Evolutionary conservation across 345 rosid genomes (phyloP).

Genomic region (Garcia nutans): DNA sequence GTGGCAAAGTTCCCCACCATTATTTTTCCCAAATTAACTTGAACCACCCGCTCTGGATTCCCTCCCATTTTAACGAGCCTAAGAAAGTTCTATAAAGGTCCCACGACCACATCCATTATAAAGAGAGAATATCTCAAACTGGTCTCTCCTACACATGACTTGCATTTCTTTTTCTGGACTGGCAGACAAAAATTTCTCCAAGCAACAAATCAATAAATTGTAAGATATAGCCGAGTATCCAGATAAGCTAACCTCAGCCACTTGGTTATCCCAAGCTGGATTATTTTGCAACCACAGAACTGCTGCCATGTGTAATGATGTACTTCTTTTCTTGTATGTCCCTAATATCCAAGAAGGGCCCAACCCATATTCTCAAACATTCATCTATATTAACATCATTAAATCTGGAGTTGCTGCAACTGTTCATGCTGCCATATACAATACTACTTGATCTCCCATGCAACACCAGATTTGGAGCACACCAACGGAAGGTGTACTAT

Average conservation of each 20-base stretch:
- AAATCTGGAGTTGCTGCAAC: constrained; percentile 8
- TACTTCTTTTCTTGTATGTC: constrained; percentile 5
- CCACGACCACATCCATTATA: constrained; percentile 27
- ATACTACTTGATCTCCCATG: constrained; percentile 2
- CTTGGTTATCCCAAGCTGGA: constrained; percentile 29
- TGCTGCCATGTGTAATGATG: constrained; percentile 17
- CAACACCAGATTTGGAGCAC: constrained; percentile 9
- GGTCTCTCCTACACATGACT: constrained; percentile 27
- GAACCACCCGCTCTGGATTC: constrained; percentile 40
- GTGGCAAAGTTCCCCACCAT: constrained; percentile 41
- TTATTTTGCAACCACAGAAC: constrained; percentile 15
- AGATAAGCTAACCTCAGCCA: constrained; percentile 33
- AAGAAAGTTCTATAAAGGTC: constrained; percentile 22
- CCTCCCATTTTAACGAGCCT: constrained; percentile 20
- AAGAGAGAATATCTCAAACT: constrained; percentile 19
- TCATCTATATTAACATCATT: constrained; percentile 9
- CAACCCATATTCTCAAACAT: constrained; percentile 19
- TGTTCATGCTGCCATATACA: constrained; percentile 14
- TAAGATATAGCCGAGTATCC: constrained; percentile 17
- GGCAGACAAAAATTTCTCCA: constrained; percentile 24
- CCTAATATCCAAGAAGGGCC: constrained; percentile 25
- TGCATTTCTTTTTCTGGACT: constrained; percentile 32
- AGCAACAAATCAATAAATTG: constrained; percentile 22
- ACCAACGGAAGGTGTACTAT: constrained; percentile 9
- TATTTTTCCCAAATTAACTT: constrained; percentile 27